These are phyloP conservation scores for Notholithocarpus densiflorus DNA, from an alignment of 306 rosid genomes.

Conservation along the genomic window DNA sequence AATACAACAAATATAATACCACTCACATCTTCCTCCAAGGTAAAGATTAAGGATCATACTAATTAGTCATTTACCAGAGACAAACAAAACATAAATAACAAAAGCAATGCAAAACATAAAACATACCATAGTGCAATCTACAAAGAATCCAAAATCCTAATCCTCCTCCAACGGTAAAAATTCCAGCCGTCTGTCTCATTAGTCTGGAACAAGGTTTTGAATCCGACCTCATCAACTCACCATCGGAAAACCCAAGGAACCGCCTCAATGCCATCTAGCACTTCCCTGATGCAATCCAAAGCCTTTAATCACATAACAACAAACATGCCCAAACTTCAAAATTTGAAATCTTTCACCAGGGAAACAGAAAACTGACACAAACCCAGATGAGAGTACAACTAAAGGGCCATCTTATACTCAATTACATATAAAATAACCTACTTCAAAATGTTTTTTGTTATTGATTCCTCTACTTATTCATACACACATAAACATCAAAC, in stretches of 20 bases:
- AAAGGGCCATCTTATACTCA: background rate
- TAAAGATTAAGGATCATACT: background rate
- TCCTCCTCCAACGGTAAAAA: conserved; percentile 83
- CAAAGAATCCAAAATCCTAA: conserved; percentile 87
- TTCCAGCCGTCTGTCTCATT: conserved; percentile 82
- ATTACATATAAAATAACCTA: background rate
- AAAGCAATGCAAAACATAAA: background rate
- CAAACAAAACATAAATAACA: background rate
- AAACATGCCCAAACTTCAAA: background rate
- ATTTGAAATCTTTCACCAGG: background rate
- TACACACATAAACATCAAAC: background rate
- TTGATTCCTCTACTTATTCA: background rate
- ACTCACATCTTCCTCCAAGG: background rate
- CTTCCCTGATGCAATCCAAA: conserved; percentile 24
- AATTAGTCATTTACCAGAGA: background rate
- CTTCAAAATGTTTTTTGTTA: background rate
- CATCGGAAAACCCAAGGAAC: conserved; percentile 76
- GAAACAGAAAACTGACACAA: background rate
- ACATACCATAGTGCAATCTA: conserved; percentile 80
- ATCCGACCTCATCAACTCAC: conserved; percentile 83
- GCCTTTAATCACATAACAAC: background rate
- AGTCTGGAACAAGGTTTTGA: conserved; percentile 81
- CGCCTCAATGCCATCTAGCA: conserved; percentile 67
- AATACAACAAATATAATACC: background rate
- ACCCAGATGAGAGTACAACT: background rate